A percentile compares a stretch with the other conserved stretches of the same genome.
phyloP scores from a whole-genome alignment of 139 green algal genomes.

The Haematococcus lacustris region DNA sequence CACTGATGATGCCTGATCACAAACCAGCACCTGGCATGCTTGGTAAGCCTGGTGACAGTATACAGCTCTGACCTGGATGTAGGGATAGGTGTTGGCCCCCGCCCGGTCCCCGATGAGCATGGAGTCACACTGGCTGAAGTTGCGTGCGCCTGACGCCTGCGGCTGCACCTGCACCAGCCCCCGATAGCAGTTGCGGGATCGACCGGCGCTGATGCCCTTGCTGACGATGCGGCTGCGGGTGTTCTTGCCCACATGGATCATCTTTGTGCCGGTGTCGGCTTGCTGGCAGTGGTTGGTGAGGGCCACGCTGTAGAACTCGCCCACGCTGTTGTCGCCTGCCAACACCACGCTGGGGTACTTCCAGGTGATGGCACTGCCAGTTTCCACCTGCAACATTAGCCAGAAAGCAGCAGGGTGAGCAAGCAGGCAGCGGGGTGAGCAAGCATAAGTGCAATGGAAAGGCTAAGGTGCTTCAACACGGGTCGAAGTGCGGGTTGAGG shows the following conservation, averaged over 20 bases:
- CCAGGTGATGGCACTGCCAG: conserved; percentile 96
- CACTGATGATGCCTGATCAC: no score
- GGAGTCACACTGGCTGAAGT: conserved; percentile 96
- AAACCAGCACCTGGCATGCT: no score
- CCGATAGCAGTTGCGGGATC: conserved; percentile 44
- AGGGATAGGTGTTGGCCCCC: conserved; percentile 97
- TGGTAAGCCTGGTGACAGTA: no score
- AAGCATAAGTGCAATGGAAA: no score
- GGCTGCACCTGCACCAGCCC: conserved; percentile 84
- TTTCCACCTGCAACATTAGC: conserved; percentile 97
- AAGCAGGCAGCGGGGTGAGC: no score
- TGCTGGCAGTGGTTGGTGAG: conserved; percentile 94
- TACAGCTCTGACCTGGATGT: conserved; percentile 91
- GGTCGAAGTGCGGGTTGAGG: no score
- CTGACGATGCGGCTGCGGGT: conserved; percentile 93
- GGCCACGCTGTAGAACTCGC: conserved; percentile 98
- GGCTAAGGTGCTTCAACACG: no score
- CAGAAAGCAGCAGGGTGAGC: no score
- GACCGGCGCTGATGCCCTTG: conserved; percentile 95
- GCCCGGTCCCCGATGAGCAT: conserved; percentile 99
- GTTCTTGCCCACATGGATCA: conserved; percentile 97
- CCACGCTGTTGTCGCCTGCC: conserved; percentile 85
- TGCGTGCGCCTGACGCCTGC: conserved; percentile 72
- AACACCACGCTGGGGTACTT: conserved; percentile 96
- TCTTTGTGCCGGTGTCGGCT: conserved; percentile 82